These are phyloP conservation scores for Podospora pseudocomata DNA, from an alignment of 495 filamentous ascomycete species.

Conservation along the genomic window DNA sequence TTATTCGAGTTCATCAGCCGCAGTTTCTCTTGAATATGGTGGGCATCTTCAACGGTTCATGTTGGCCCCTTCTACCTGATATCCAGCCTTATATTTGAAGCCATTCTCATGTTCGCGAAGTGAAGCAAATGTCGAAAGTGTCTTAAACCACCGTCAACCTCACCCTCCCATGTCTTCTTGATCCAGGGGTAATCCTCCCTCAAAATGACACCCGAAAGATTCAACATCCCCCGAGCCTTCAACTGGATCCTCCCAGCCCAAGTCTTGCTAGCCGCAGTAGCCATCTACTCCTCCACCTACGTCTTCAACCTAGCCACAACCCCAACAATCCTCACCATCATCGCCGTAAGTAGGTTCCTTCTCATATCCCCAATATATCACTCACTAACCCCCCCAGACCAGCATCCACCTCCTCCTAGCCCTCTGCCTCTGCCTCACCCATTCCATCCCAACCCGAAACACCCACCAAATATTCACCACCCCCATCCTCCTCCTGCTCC, in stretches of 20 bases:
- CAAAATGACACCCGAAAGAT: conserved; percentile 3
- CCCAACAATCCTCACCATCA: conserved; percentile 25
- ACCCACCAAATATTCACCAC: conserved; percentile 16
- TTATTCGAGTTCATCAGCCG: background rate
- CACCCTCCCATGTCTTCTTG: background rate
- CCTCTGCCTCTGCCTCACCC: conserved; percentile 20
- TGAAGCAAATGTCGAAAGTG: background rate
- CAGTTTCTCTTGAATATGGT: background rate
- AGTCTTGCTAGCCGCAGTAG: conserved; percentile 19
- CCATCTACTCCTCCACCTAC: conserved; percentile 28
- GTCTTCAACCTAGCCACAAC: conserved; percentile 18
- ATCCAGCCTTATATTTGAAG: background rate
- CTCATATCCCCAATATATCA: background rate
- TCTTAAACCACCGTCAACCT: background rate
- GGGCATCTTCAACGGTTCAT: background rate
- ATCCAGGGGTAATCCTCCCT: background rate
- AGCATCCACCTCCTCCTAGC: conserved; percentile 24
- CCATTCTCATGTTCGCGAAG: too few relatives aligned
- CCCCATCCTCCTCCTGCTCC: conserved; percentile 5
- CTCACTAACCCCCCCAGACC: conserved; percentile 10
- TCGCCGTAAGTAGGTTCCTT: conserved; percentile 25
- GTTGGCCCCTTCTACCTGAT: background rate
- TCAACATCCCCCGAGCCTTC: conserved; percentile 17
- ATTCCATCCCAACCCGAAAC: conserved; percentile 6
- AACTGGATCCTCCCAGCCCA: conserved; percentile 27